These are phyloP conservation scores for Aegilops sharonensis DNA, from an alignment of 176 grass and related monocot genomes.

Conservation along the genomic window DNA sequence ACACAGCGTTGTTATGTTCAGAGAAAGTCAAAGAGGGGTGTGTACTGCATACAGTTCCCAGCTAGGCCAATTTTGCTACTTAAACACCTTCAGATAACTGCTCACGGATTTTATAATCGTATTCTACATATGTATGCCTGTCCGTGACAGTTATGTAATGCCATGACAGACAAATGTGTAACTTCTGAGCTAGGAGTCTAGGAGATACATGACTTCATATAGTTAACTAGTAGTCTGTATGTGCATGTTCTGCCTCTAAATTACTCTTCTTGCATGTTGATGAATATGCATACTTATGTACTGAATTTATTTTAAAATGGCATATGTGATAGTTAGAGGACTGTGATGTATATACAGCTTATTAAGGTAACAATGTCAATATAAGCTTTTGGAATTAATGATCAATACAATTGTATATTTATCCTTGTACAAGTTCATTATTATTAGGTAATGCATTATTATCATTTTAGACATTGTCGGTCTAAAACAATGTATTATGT, in stretches of 20 bases:
- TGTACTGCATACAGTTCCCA: background rate
- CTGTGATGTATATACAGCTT: background rate
- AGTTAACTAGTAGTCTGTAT: too few relatives aligned
- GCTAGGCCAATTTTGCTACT: background rate
- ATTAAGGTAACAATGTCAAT: background rate
- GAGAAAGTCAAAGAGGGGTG: too few relatives aligned
- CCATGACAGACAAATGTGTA: background rate
- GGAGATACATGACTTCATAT: background rate
- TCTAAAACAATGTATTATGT: background rate
- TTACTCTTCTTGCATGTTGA: too few relatives aligned
- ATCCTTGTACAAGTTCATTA: background rate
- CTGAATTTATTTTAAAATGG: background rate
- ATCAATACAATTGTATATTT: background rate
- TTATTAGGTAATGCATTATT: background rate
- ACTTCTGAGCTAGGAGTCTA: background rate
- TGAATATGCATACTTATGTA: background rate
- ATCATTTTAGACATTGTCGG: background rate
- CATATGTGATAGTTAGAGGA: background rate
- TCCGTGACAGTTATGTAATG: background rate
- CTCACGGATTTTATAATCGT: background rate
- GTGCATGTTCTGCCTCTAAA: too few relatives aligned
- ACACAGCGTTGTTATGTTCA: too few relatives aligned
- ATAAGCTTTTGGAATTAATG: background rate
- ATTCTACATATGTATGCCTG: background rate
- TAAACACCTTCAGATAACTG: background rate